phyloP scores from a whole-genome alignment of 331 rosid genomes.

The Dryas integrifolia region DNA sequence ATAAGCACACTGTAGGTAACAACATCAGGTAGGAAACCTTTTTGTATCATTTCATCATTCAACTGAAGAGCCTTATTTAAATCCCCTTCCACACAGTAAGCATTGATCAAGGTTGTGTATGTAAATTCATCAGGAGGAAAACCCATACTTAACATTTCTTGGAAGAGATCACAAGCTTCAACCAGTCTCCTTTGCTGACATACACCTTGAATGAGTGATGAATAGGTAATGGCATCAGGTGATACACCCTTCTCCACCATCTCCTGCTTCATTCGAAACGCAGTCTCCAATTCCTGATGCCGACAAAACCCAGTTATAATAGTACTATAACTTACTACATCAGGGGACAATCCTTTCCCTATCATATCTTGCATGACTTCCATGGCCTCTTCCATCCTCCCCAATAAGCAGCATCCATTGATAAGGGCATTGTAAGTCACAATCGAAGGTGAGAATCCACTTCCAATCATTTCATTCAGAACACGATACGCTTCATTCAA shows the following conservation, averaged over 20 bases:
- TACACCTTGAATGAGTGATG: slow-evolving; percentile 79
- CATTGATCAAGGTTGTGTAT: slow-evolving; percentile 81
- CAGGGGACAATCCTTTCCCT: slow-evolving; percentile 58
- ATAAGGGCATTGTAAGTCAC: slow-evolving; percentile 74
- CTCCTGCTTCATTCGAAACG: slow-evolving; percentile 59
- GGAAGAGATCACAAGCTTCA: slow-evolving; percentile 70
- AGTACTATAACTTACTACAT: slow-evolving; percentile 82
- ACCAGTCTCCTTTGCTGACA: slow-evolving; percentile 54
- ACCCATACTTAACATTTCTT: slow-evolving; percentile 55
- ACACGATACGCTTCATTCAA: slow-evolving; percentile 60
- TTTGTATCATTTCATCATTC: slow-evolving; percentile 73
- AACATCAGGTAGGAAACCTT: slow-evolving; percentile 72
- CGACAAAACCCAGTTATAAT: slow-evolving; percentile 71
- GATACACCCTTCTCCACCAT: slow-evolving; percentile 65
- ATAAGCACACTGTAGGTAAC: slow-evolving; percentile 91
- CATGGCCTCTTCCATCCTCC: slow-evolving; percentile 66
- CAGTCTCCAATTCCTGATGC: slow-evolving; percentile 58
- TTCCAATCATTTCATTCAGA: slow-evolving; percentile 60
- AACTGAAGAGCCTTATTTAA: slow-evolving; percentile 61
- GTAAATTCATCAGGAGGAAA: slow-evolving; percentile 65
- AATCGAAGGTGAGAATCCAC: slow-evolving; percentile 70
- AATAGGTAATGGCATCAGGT: slow-evolving; percentile 64
- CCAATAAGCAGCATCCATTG: slow-evolving; percentile 68
- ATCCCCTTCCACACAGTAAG: slow-evolving; percentile 72
- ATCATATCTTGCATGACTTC: slow-evolving; percentile 53